Base-by-base conservation (phyloP, 116 monocot species). In the Posidonia oceanica region DNA sequence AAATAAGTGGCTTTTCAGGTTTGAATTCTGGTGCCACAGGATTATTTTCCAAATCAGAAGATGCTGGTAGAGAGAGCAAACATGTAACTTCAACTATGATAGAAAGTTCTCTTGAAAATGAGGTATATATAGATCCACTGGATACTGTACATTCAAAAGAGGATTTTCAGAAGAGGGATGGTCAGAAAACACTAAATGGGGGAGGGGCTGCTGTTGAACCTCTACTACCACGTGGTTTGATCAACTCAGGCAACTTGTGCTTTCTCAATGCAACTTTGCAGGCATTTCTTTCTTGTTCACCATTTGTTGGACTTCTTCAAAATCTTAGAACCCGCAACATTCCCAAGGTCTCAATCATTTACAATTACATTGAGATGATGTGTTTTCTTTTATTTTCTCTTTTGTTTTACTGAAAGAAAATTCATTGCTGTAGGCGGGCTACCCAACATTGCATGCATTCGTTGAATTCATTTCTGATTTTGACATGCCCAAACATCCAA, bases 211-310 rank as follows among this genome's bases (percentile, higher is more conserved):
- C 6, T 14, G 59, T 68, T 42, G 82, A 73, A 61, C 67, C 51
- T 13, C 64, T 97, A 21, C 72, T 91, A 52, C 96, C 91, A 44
- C 80, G 81, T 55, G 98, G 98, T 15, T 84, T 99, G 61, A 81
- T 86, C 53, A 99, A 99, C 76, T 77, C 79, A 13, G 98, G 93
- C 76, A 99, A 99, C 79, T 69, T 88, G 17, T 99, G 98, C 78
- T 99, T 93, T 68, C 83, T 93, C n/a, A 99, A 99, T 80, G 82
- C 98, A 16, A 86, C 93, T 38, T 67, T 99, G 73, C 98, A 93
- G 63, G 93, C 88, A 44, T 82, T 99, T 58, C 82, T 99, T 51
- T 93, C 90, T 14, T 93, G 93, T 77, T 72, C 83, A 5, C 88
- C 84, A 59, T 99, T 99, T 80, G 88, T 88, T 52, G 77, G 78